These are phyloP conservation scores for Podaxis sp. DNA, from an alignment of 768 basidiomycete genomes.

Conservation along the genomic window DNA sequence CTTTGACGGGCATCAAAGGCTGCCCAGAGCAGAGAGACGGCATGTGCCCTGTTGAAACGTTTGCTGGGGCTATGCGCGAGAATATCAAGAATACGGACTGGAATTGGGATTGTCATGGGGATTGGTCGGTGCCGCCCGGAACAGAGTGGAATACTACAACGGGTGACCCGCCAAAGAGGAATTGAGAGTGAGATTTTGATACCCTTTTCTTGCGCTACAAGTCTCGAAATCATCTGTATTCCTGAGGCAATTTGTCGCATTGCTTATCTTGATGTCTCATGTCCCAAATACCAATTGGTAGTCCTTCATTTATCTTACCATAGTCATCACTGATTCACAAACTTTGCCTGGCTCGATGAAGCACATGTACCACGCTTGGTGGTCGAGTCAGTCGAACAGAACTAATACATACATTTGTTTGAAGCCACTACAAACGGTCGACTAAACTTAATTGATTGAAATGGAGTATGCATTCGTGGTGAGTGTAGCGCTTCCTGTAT, in stretches of 20 bases:
- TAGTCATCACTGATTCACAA: not conserved
- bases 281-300: not conserved
- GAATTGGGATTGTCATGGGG: conserved; percentile 70
- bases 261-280: not conserved
- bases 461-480: conserved; percentile 29
- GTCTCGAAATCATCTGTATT: not conserved
- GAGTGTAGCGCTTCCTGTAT: conserved; percentile 29
- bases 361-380: no score
- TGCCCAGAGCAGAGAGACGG: conserved; percentile 75
- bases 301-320: not conserved
- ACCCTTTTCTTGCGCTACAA: not conserved
- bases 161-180: conserved; percentile 53
- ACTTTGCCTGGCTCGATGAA: no score
- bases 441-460: conserved; percentile 25
- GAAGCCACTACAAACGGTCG: not conserved
- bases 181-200: not conserved
- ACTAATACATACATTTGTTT: no score
- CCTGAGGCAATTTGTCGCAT: not conserved
- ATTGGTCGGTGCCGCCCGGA: conserved; percentile 72
- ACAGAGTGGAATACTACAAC: conserved; percentile 69
- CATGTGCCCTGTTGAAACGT: conserved; percentile 71
- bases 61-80: conserved; percentile 67
- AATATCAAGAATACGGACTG: conserved; percentile 69
- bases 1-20: conserved; percentile 73
- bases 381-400: no score